Evolutionary conservation across 352 stramenopile species (phyloP).

Genomic region (Globisporangium spiculum): DNA sequence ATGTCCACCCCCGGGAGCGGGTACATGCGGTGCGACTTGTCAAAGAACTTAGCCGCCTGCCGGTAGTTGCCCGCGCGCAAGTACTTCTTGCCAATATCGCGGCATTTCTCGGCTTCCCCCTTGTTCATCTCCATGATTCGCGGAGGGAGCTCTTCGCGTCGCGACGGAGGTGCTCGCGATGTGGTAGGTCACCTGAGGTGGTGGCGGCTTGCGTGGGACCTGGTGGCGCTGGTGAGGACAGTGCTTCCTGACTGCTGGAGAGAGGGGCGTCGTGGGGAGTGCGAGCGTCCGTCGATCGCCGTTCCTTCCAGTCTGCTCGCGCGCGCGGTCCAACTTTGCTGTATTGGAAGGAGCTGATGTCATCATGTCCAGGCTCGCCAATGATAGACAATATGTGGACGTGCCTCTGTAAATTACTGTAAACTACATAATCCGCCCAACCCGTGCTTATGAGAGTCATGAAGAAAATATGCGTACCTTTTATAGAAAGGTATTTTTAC

Average conservation of each 20-base stretch:
- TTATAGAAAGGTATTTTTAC: too few relatives aligned
- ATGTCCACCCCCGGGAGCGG: slow-evolving; percentile 82
- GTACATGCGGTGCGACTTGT: slow-evolving; percentile 90
- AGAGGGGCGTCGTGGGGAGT: too few relatives aligned
- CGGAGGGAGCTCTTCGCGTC: slow-evolving; percentile 7
- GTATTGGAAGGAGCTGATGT: too few relatives aligned
- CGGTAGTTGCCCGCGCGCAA: slow-evolving; percentile 80
- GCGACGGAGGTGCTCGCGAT: not conserved
- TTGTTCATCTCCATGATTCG: slow-evolving; percentile 87
- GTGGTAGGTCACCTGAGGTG: not conserved
- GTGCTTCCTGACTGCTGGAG: not conserved
- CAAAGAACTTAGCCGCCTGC: slow-evolving; percentile 91
- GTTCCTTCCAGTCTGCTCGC: too few relatives aligned
- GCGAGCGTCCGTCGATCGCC: too few relatives aligned
- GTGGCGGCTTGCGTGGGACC: not conserved
- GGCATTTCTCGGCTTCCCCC: slow-evolving; percentile 90
- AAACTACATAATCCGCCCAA: too few relatives aligned
- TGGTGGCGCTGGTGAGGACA: not conserved
- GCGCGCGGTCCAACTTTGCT: too few relatives aligned
- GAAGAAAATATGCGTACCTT: too few relatives aligned
- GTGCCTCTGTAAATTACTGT: too few relatives aligned
- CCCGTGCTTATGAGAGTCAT: too few relatives aligned
- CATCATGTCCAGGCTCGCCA: too few relatives aligned
- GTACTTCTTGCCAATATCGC: slow-evolving; percentile 87
- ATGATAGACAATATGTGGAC: too few relatives aligned